Percentiles rank a stretch among this genome's conserved stretches.
phyloP scores from a whole-genome alignment of 2,329 filamentous ascomycete species.

The Fonsecaea pugnacius region DNA sequence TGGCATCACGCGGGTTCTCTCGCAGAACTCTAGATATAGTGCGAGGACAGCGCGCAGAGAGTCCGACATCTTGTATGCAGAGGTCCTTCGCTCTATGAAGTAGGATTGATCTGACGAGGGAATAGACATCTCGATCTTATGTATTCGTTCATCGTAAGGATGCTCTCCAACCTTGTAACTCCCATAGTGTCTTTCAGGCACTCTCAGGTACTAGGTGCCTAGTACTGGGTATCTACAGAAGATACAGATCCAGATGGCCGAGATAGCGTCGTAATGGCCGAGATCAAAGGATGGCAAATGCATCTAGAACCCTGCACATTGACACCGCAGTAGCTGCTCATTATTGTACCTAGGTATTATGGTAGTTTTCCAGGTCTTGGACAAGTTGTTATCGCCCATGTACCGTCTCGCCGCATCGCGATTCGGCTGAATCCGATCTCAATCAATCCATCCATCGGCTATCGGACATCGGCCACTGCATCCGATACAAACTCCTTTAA shows the following conservation, averaged over 20 bases:
- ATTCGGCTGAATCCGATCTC: background rate
- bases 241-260: background rate
- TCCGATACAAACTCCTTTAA: background rate
- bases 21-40: constrained; percentile 7
- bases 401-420: background rate
- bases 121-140: constrained; percentile 47
- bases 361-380: background rate
- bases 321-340: no score
- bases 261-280: background rate
- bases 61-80: constrained; percentile 26
- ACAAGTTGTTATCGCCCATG: background rate
- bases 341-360: no score
- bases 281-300: background rate
- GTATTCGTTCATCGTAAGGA: background rate
- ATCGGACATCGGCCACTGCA: background rate
- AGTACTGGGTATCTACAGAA: no score
- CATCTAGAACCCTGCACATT: background rate
- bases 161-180: background rate
- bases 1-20: constrained; percentile 2
- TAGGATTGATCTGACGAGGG: constrained; percentile 90
- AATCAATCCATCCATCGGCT: no score
- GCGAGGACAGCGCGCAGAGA: constrained; percentile 12
- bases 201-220: no score
- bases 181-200: no score
- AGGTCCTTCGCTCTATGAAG: constrained; percentile 62